These are phyloP conservation scores for Fusarium verrucosum DNA, from an alignment of 2,329 filamentous ascomycete genomes.

Conservation along the genomic window DNA sequence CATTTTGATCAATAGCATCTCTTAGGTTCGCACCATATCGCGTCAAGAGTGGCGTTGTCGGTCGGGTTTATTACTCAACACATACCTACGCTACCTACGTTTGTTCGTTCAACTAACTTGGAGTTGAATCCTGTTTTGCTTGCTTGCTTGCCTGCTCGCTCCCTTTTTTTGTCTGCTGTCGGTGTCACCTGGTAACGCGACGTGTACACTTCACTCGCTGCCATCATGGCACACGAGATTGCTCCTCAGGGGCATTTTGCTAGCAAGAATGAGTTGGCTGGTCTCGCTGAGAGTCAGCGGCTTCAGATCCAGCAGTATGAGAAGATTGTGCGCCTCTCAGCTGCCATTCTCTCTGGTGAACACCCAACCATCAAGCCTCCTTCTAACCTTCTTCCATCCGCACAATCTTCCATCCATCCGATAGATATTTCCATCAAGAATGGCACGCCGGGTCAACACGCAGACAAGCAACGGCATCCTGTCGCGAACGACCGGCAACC, in stretches of 20 bases:
- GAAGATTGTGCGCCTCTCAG: slow-evolving; percentile 82
- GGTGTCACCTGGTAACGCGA: slow-evolving; percentile 33
- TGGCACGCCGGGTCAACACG: slow-evolving; percentile 17
- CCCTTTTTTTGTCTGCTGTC: slow-evolving; percentile 8
- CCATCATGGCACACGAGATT: slow-evolving; percentile 44
- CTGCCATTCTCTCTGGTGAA: slow-evolving; percentile 81
- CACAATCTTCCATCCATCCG: slow-evolving; percentile 33
- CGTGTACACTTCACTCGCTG: slow-evolving; percentile 34
- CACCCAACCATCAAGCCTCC: slow-evolving; percentile 71
- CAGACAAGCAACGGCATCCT: slow-evolving; percentile 49
- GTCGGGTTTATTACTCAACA: slow-evolving; percentile 22
- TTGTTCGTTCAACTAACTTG: slow-evolving; percentile 18
- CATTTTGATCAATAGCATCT: slow-evolving; percentile 26
- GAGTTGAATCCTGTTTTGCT: slow-evolving; percentile 14
- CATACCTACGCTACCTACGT: too few species aligned
- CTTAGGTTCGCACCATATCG: slow-evolving; percentile 13
- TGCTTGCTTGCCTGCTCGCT: too few species aligned
- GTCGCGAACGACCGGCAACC: slow-evolving; percentile 50
- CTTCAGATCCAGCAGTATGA: slow-evolving; percentile 75
- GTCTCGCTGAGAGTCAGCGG: slow-evolving; percentile 57
- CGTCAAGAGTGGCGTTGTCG: slow-evolving; percentile 18
- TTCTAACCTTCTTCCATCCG: slow-evolving; percentile 49
- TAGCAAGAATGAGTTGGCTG: slow-evolving; percentile 38
- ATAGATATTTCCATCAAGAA: slow-evolving; percentile 37
- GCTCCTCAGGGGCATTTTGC: slow-evolving; percentile 22